Evolutionary conservation across 331 rosid genomes (phyloP), one percentile per base, ranked within the genome.

Genomic region (Cydonia oblonga): DNA sequence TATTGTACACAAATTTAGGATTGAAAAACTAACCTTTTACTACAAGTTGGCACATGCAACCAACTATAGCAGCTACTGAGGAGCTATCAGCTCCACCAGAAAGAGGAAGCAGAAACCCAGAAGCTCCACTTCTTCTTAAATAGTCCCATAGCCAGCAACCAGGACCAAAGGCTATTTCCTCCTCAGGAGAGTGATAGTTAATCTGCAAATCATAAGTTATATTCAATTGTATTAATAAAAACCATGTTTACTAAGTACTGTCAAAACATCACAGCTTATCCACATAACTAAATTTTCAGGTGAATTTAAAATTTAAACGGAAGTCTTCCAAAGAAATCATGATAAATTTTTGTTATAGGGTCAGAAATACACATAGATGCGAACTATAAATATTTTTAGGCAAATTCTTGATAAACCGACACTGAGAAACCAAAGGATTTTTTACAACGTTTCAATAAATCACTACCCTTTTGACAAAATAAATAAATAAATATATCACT

Each of bases 71-170:
- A 72, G 99, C 97, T 19, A 95, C 99, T 40, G 97, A 79, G 52
- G 96, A 95, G 87, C 97, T 91, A 84, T 95, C 99, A 59, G 99
- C 99, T 73, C 99, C 99, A 72, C 99, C 99, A 58, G 96, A 95
- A 69, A 95, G 96, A 64, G 99, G 99, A 71, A 95, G 97, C 84
- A 95, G 84, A 87, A 95, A 95, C 62, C 99, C 99, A 74, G 96
- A 95, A 68, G 99, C 99, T 80, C 97, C 97, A 18, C 97, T 91
- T 82, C 99, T 88, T 87, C 99, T 86, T 75, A 95, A 78, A 80
- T 89, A 95, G 83, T 95, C 99, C 99, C 96, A 95, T 79, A 95
- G 80, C 99, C 97, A 95, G 86, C 99, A 95, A 80, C 85, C 88
- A 54, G 99, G 99, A 75, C 99, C 98, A 77, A 82, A 88, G 62